Base-by-base conservation (phyloP, 306 rosid genomes). In the Chamaecrista fasciculata region DNA sequence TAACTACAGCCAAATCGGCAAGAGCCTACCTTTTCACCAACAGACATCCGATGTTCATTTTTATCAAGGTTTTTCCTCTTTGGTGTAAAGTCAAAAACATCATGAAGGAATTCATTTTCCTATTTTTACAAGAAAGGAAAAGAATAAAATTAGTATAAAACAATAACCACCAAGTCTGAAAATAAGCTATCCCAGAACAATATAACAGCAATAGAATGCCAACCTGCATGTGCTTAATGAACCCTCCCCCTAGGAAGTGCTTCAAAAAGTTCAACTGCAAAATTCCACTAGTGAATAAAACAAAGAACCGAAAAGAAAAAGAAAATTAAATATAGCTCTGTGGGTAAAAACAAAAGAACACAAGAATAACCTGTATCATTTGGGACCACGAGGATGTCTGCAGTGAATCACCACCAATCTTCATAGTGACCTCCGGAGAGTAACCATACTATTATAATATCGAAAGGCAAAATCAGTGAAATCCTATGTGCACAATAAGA, bases 151-250 rank as follows among this genome's bases (percentile, higher is more conserved):
- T 46, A 24, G 12, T n/a, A n/a, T n/a, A 57, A 72, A 70, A 6
- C 14, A 39, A 23, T 15, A 39, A 15, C 31, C 6, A 33, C 10
- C 15, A 4, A 39, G 51, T 42, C 21, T 16, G 14, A 58, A 64
- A 60, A 5, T 66, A 34, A 46, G 42, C 36, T 46, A n/a, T 68
- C 2, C 24, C 36, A 48, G 44, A 56, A 66, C 25, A 46, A 15
- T 31, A n/a, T 58, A 23, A 3, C 39, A 25, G 19, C 47, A 11
- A 40, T 10, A 62, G 64, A 36, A 56, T 58, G 75, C 79, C 63
- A 65, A 90, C 96, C 96, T 83, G 96, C 95, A 90, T 83, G 80
- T 90, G 95, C 85, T 79, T 90, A 61, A 84, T 76, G 65, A 90
- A 90, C 9, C 96, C 96, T 72, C 95, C 95, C 57, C 91, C 91